These are phyloP conservation scores for Neltuma alba DNA, from an alignment of 306 rosid genomes.

Conservation along the genomic window DNA sequence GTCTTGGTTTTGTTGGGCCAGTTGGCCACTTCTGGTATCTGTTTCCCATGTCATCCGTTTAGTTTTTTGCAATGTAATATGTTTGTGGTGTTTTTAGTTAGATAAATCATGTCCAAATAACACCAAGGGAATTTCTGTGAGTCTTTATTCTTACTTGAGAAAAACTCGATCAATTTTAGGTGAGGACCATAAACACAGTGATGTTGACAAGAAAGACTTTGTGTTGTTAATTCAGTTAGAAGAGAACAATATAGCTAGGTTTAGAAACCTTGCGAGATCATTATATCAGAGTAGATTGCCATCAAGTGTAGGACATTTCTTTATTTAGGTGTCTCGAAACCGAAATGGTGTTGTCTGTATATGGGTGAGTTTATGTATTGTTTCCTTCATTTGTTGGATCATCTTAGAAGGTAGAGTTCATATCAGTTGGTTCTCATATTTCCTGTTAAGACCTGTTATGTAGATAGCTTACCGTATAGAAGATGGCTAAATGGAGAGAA, in stretches of 20 bases:
- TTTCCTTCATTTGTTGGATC: conserved; percentile 2
- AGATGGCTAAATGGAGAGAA: conserved; percentile 5
- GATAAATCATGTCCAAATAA: not conserved
- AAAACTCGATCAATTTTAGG: conserved; percentile 1
- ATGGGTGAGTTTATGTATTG: not conserved
- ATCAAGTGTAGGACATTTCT: conserved; percentile 17
- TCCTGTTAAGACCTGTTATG: conserved; percentile 12
- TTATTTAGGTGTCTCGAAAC: not conserved
- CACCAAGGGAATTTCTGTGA: not conserved
- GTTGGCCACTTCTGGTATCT: conserved; percentile 89
- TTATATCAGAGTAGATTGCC: not conserved
- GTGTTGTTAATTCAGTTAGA: not conserved
- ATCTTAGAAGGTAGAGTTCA: not conserved
- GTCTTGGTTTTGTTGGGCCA: conserved; percentile 84
- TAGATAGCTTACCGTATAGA: conserved; percentile 17
- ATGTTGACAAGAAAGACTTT: conserved; percentile 3
- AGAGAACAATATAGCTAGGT: conserved; percentile 14
- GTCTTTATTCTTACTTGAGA: not conserved
- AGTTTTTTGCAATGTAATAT: conserved; percentile 11
- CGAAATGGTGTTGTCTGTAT: not conserved
- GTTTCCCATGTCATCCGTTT: conserved; percentile 16
- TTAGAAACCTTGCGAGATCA: not conserved
- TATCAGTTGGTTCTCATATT: not conserved
- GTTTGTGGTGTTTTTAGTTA: conserved; percentile 12
- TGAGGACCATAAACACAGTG: not conserved